These are phyloP conservation scores for Tranzscheliella williamsii DNA, from an alignment of 1,284 basidiomycete genomes.

Conservation along the genomic window DNA sequence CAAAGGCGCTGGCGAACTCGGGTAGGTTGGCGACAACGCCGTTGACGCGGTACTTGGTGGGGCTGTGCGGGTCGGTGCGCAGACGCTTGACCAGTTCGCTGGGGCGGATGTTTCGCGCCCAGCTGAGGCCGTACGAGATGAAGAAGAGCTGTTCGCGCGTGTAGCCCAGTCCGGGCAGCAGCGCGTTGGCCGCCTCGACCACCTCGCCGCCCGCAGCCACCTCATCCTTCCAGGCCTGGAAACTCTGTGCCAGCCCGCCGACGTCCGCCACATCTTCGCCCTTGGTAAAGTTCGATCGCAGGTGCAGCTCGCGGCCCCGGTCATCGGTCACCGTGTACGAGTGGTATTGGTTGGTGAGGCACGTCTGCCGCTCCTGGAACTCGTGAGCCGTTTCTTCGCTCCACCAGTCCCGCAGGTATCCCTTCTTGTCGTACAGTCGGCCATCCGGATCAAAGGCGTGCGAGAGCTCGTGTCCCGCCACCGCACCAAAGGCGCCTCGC, in stretches of 20 bases:
- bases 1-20: conserved; percentile 53
- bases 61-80: conserved; percentile 57
- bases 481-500: conserved; percentile 68
- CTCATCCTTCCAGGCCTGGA: conserved; percentile 59
- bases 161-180: conserved; percentile 60
- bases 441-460: conserved; percentile 94
- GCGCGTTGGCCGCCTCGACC: conserved; percentile 45
- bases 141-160: conserved; percentile 62
- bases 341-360: conserved; percentile 86
- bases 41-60: conserved; percentile 54
- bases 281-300: conserved; percentile 73
- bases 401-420: conserved; percentile 73
- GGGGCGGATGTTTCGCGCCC: conserved; percentile 49
- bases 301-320: conserved; percentile 76
- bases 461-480: conserved; percentile 63
- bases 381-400: conserved; percentile 75
- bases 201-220: conserved; percentile 39
- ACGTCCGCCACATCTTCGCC: conserved; percentile 73
- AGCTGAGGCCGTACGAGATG: conserved; percentile 54
- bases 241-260: conserved; percentile 61
- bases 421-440: conserved; percentile 67
- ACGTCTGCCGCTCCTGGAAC: conserved; percentile 81
- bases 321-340: conserved; percentile 80
- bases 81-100: conserved; percentile 51
- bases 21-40: conserved; percentile 49